These are phyloP conservation scores for Lecanosticta acicola DNA, from an alignment of 2,329 filamentous ascomycete species.

Conservation along the genomic window DNA sequence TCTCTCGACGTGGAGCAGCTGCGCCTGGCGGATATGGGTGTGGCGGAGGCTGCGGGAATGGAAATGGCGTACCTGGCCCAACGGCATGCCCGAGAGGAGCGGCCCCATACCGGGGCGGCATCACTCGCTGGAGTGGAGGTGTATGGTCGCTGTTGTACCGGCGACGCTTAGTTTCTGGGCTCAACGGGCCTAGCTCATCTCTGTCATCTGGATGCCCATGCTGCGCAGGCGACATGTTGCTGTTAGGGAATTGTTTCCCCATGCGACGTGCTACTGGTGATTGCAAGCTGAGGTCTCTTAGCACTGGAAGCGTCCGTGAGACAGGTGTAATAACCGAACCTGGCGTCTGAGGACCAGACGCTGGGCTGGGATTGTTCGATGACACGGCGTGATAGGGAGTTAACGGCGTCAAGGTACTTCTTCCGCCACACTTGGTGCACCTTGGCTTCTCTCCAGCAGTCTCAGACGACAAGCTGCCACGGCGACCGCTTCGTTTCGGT, in stretches of 20 bases:
- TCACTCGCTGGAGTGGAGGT: slow-evolving; percentile 36
- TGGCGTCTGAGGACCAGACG: slow-evolving; percentile 29
- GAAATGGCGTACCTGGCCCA: slow-evolving; percentile 34
- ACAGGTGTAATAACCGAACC: slow-evolving; percentile 30
- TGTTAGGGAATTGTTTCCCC: slow-evolving; percentile 24
- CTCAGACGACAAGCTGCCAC: slow-evolving; percentile 30
- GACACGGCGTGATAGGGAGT: slow-evolving; percentile 44
- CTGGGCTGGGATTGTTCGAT: slow-evolving; percentile 23
- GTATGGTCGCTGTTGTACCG: slow-evolving; percentile 49
- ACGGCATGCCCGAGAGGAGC: slow-evolving; percentile 9
- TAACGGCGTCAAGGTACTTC: slow-evolving; percentile 57
- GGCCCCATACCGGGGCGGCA: slow-evolving; percentile 28
- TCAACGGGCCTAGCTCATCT: slow-evolving; percentile 42
- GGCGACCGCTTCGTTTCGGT: slow-evolving; percentile 57
- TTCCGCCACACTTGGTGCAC: slow-evolving; percentile 67
- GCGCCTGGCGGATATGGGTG: slow-evolving; percentile 37
- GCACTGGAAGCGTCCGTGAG: slow-evolving; percentile 32
- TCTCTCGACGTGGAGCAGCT: slow-evolving; percentile 33
- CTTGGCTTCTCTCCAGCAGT: slow-evolving; percentile 40
- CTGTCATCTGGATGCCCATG: slow-evolving; percentile 28
- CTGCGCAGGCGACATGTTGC: slow-evolving; percentile 30
- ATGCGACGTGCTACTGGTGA: slow-evolving; percentile 29
- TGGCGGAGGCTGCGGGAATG: slow-evolving; percentile 37
- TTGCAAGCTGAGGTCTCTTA: slow-evolving; percentile 33
- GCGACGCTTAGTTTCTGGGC: slow-evolving; percentile 58